Percentiles rank a stretch among this genome's conserved stretches.
phyloP scores from a whole-genome alignment of 2,329 filamentous ascomycete species.

The Diaporthe sp. region DNA sequence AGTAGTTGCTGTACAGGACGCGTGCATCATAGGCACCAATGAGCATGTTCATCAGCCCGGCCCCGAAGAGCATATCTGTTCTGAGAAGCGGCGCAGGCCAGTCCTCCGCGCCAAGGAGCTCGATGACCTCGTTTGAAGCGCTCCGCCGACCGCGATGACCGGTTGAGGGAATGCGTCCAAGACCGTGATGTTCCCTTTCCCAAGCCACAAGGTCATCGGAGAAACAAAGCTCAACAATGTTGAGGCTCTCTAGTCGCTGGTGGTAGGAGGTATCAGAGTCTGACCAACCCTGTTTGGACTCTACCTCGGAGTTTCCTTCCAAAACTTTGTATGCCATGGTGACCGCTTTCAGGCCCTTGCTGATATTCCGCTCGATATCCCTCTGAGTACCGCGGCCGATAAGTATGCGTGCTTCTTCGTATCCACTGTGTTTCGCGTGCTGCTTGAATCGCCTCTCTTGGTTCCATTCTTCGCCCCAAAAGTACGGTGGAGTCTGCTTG shows the following conservation, averaged over 20 bases:
- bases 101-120: constrained; percentile 15
- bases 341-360: constrained; percentile 1
- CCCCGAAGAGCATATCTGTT: constrained; percentile 23
- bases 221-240: constrained; percentile 1
- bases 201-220: constrained; percentile 12
- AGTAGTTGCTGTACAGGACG: constrained; percentile 28
- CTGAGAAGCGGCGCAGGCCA: constrained; percentile 27
- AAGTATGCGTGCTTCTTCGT: constrained; percentile 26
- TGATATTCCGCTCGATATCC: constrained; percentile 9
- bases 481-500: background rate
- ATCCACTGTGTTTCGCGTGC: constrained; percentile 22
- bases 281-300: background rate
- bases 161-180: background rate
- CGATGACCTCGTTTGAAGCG: constrained; percentile 25
- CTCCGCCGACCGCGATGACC: background rate
- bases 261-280: background rate
- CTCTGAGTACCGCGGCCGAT: background rate
- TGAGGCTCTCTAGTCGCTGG: background rate
- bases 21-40: constrained; percentile 25
- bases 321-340: background rate
- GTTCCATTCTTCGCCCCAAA: constrained; percentile 24
- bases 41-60: constrained; percentile 25
- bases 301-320: background rate
- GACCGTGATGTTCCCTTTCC: constrained; percentile 9
- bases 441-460: constrained; percentile 18